Base-by-base conservation (phyloP, 2,329 filamentous ascomycete species). In the Calcarisporium arbuscula region DNA sequence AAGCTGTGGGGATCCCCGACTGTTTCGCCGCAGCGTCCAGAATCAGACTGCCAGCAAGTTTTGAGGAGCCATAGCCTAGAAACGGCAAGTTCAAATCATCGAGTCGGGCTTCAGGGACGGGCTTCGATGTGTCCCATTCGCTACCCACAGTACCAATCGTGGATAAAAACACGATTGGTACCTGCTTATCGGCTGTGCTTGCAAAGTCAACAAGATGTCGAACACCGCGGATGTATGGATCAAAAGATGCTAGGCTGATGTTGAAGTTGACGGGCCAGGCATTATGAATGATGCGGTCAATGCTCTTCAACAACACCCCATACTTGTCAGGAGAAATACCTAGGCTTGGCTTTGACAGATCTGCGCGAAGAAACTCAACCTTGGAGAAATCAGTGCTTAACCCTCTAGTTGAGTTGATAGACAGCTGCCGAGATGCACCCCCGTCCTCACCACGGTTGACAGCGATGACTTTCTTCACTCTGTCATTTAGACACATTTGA, bases 161-260 rank as follows among this genome's bases (percentile, higher is more conserved):
- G 22, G 22, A 25, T 9, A 25, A 14, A 14, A 25, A 25, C 10
- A 25, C 14, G 22, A 25, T 9, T 9, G 22, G 22, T 9, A 25
- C 22, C 14, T 14, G 22, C 22, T 25, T 25, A n/a, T n/a, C 49
- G 48, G 39, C 61, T 56, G 5, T 44, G 21, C 1, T 47, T 6
- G 59, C 55, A 27, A 68, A 58, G 35, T 67, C 56, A 15, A 71
- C 57, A 5, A 80, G 51, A 40, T 68, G 65, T 6, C 68, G 62
- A 33, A 77, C 62, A 4, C 67, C 63, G 4, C 62, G 56, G 26
- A 77, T 62, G 42, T 74, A 65, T 0, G 64, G 57, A 44, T 68
- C 65, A 36, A 76, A 77, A 0, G 62, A 68, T 16, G 60, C 54
- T 6, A 74, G 39, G 1, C 62, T 52, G 15, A 72, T 14, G 30